Evolutionary conservation across 345 rosid genomes (phyloP).

Genomic region (Cardamine resedifolia): DNA sequence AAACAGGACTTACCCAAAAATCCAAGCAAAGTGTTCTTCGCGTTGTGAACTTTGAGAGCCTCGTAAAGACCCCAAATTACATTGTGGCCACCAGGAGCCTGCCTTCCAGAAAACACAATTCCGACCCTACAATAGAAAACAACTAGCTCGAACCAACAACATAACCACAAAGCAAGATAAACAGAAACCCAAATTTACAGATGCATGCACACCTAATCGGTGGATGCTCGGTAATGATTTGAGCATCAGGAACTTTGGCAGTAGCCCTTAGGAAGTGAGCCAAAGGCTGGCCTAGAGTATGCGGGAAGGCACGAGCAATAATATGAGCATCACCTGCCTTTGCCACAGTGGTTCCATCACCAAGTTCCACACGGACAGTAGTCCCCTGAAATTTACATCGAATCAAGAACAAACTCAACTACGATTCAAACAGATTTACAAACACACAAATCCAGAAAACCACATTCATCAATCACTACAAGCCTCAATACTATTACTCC

Average conservation of each 20-base stretch:
- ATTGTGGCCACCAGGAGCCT: constrained; percentile 97
- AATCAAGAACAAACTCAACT: not conserved
- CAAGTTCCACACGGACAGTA: constrained; percentile 90
- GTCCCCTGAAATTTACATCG: constrained; percentile 61
- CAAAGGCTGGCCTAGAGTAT: constrained; percentile 82
- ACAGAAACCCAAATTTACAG: constrained; percentile 8
- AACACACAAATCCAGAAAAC: not conserved
- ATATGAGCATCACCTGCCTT: constrained; percentile 66
- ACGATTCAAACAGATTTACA: no score
- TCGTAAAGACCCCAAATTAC: constrained; percentile 84
- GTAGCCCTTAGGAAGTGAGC: constrained; percentile 87
- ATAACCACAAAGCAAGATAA: not conserved
- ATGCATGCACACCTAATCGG: constrained; percentile 51
- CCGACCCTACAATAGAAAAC: constrained; percentile 65
- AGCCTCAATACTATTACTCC: not conserved
- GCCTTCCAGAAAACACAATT: constrained; percentile 90
- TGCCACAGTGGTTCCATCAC: constrained; percentile 66
- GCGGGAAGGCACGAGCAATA: constrained; percentile 65
- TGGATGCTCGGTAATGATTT: constrained; percentile 82
- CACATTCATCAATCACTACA: constrained; percentile 1
- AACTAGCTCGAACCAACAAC: constrained; percentile 1
- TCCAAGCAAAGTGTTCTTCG: constrained; percentile 67
- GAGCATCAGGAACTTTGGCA: constrained; percentile 90
- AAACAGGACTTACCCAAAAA: constrained; percentile 64
- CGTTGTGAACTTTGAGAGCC: constrained; percentile 82